These are phyloP conservation scores for Fistulinella staudtii DNA, from an alignment of 1,284 basidiomycete species.

Conservation along the genomic window DNA sequence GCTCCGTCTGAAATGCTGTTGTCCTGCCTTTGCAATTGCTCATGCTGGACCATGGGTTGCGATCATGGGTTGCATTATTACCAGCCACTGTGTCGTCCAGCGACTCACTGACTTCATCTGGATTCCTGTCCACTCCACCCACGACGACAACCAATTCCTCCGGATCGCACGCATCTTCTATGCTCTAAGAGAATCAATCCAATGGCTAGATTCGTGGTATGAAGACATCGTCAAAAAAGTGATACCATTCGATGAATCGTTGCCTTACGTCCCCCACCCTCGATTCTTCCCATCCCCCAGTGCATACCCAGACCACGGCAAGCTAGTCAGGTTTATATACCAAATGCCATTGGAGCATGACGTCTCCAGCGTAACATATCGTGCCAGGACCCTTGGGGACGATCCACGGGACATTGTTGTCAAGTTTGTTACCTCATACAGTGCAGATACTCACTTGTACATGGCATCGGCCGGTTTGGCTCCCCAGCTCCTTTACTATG, in stretches of 20 bases:
- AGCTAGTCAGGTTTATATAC: constrained; percentile 4
- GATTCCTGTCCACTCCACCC: constrained; percentile 9
- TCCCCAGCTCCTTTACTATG: constrained; percentile 11
- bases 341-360: constrained; percentile 1
- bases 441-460: constrained; percentile 2
- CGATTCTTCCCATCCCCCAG: constrained; percentile 18
- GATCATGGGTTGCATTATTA: constrained; percentile 13
- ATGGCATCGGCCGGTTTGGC: constrained; percentile 8
- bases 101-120: constrained; percentile 20
- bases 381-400: not conserved
- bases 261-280: not conserved
- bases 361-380: constrained; percentile 10
- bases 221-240: not conserved
- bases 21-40: constrained; percentile 9
- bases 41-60: constrained; percentile 16
- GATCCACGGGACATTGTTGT: constrained; percentile 8
- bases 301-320: not conserved
- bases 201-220: constrained; percentile 11
- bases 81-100: constrained; percentile 7
- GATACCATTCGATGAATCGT: not conserved
- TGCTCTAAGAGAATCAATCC: constrained; percentile 11
- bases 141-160: constrained; percentile 3
- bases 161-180: constrained; percentile 8
- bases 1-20: constrained; percentile 2
- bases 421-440: constrained; percentile 20